phyloP scores from a whole-genome alignment of 2,329 filamentous ascomycete species.

The Paecilomyces formosus region DNA sequence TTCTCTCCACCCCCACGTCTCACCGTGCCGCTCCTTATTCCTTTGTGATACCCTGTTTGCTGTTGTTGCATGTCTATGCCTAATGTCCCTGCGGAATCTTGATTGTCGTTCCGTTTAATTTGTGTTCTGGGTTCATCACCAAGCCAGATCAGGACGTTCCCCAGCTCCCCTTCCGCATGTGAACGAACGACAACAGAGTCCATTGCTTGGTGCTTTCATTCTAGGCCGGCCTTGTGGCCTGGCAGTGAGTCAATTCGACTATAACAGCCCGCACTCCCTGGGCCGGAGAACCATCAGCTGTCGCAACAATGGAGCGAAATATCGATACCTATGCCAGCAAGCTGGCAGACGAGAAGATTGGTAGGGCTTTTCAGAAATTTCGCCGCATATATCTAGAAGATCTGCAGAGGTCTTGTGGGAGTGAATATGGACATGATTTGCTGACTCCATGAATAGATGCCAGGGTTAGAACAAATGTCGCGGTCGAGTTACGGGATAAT shows the following conservation, averaged over 20 bases:
- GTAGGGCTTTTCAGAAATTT: conserved; percentile 21
- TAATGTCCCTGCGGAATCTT: conserved; percentile 25
- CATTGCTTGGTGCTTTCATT: conserved; percentile 18
- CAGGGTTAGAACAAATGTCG: conserved; percentile 72
- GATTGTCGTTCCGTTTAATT: conserved; percentile 13
- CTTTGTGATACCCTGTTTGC: conserved; percentile 6
- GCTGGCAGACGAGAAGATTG: conserved; percentile 41
- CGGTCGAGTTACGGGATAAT: conserved; percentile 79
- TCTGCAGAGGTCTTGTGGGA: not conserved
- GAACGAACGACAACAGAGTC: conserved; percentile 11
- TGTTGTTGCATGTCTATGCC: conserved; percentile 5
- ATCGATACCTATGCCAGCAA: conserved; percentile 45
- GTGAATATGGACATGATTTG: conserved; percentile 3
- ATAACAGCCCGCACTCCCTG: conserved; percentile 14
- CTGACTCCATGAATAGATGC: conserved; percentile 51
- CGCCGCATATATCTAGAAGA: not conserved
- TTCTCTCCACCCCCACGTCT: conserved; percentile 8
- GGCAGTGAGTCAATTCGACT: conserved; percentile 21
- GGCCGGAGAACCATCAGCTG: conserved; percentile 9
- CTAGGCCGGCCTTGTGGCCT: conserved; percentile 31
- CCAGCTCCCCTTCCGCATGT: conserved; percentile 20
- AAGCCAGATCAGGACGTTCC: not conserved
- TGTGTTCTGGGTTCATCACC: conserved; percentile 3
- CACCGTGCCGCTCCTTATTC: conserved; percentile 10
- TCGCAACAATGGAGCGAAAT: conserved; percentile 35